Evolutionary conservation across 225 moss, liverwort and hornwort species (phyloP).

Genomic region (Sphagnum tenellum): DNA sequence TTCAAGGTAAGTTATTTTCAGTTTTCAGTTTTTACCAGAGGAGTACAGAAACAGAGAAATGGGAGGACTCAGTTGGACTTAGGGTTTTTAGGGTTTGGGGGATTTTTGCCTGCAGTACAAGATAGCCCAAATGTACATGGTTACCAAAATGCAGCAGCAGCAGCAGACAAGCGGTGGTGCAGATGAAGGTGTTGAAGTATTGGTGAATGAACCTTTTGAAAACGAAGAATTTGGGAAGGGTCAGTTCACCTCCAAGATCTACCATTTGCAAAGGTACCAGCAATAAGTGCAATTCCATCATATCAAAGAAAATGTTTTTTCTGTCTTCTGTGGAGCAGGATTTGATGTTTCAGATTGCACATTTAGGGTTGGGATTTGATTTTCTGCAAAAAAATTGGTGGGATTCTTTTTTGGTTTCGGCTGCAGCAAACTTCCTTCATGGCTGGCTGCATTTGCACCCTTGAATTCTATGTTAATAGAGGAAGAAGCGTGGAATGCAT

Average conservation of each 20-base stretch:
- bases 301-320: no score
- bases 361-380: no score
- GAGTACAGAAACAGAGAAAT: neutral
- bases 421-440: conserved; percentile 79
- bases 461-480: conserved; percentile 66
- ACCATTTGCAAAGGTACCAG: conserved; percentile 76
- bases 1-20: neutral
- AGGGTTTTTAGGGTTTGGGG: conserved; percentile 7
- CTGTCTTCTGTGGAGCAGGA: no score
- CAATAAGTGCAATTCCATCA: no score
- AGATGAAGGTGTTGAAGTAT: conserved; percentile 80
- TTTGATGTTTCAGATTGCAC: no score
- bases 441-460: conserved; percentile 76
- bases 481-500: conserved; percentile 98
- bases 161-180: conserved; percentile 41
- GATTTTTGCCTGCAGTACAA: conserved; percentile 62
- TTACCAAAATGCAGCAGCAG: conserved; percentile 86
- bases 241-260: conserved; percentile 92
- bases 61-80: neutral
- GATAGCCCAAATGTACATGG: conserved; percentile 95
- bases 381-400: no score
- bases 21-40: neutral
- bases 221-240: conserved; percentile 73
- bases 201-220: conserved; percentile 77
- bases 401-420: neutral